Evolutionary conservation across 192 early-diverging fungal genomes (phyloP).

Genomic region (Mortierella antarctica): DNA sequence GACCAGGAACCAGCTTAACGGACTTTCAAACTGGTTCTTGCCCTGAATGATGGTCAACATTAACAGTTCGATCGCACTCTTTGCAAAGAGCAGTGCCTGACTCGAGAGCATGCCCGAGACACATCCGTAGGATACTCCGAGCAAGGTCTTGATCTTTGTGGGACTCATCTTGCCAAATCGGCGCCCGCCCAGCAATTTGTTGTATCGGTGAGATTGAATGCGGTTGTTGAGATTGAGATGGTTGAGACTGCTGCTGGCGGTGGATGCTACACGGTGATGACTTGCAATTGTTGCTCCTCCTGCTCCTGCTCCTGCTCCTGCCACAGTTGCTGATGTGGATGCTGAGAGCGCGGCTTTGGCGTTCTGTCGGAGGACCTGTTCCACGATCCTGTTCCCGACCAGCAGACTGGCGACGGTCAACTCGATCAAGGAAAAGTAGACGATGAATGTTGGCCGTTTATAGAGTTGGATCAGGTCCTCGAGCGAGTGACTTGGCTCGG

Average conservation of each 20-base stretch:
- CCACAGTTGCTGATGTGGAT: not conserved
- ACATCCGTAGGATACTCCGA: slow-evolving; percentile 74
- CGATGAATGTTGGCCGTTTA: slow-evolving; percentile 72
- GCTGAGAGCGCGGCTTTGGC: slow-evolving; percentile 15
- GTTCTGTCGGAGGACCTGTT: slow-evolving; percentile 35
- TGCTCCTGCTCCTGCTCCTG: not conserved
- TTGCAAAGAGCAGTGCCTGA: slow-evolving; percentile 80
- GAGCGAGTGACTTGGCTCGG: slow-evolving; percentile 76
- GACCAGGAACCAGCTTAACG: slow-evolving; percentile 76
- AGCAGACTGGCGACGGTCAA: slow-evolving; percentile 61
- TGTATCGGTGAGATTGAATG: not conserved
- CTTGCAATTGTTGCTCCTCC: not conserved
- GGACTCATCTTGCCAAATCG: slow-evolving; percentile 32
- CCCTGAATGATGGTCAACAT: slow-evolving; percentile 64
- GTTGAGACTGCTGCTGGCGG: slow-evolving; percentile 17
- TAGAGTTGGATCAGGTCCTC: slow-evolving; percentile 74
- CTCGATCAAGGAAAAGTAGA: slow-evolving; percentile 70
- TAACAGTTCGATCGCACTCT: slow-evolving; percentile 81
- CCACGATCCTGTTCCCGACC: slow-evolving; percentile 57
- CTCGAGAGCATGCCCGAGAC: slow-evolving; percentile 78
- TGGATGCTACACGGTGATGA: slow-evolving; percentile 6
- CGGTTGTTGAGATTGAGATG: not conserved
- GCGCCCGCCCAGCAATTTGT: slow-evolving; percentile 12
- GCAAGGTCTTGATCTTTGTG: slow-evolving; percentile 52
- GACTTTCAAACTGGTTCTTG: slow-evolving; percentile 74